phyloP scores from a whole-genome alignment of 1,139 yeast genomes.

The Saccharomyces hybrid region DNA sequence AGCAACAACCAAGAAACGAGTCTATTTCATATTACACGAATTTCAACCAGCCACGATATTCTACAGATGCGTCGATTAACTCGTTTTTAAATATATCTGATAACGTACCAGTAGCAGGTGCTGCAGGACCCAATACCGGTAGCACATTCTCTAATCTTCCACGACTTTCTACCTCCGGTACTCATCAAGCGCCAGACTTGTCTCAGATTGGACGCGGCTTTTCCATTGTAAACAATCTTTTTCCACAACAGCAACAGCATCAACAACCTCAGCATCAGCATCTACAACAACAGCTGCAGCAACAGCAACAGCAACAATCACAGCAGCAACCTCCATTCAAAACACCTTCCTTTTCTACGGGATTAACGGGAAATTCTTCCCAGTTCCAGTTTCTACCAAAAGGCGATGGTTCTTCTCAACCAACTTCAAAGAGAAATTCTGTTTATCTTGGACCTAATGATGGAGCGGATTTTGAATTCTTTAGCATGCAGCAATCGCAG shows the following conservation, averaged over 20 bases:
- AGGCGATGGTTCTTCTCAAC: constrained; percentile 10
- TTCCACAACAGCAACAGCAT: constrained; percentile 14
- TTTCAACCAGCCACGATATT: constrained; percentile 23
- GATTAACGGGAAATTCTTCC: not conserved
- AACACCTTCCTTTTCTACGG: constrained; percentile 4
- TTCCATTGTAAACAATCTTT: constrained; percentile 32
- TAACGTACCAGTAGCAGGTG: constrained; percentile 7
- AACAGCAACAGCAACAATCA: constrained; percentile 8
- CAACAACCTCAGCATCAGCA: constrained; percentile 11
- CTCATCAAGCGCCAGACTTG: constrained; percentile 13
- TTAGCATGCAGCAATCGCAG: constrained; percentile 10
- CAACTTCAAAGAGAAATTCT: constrained; percentile 21
- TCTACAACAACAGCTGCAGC: too few species aligned
- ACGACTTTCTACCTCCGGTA: constrained; percentile 1
- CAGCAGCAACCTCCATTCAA: constrained; percentile 8
- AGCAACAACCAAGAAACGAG: constrained; percentile 12
- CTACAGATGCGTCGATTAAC: constrained; percentile 22
- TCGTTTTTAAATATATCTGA: constrained; percentile 18
- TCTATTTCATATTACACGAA: constrained; percentile 26
- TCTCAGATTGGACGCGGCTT: constrained; percentile 32
- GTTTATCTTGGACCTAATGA: constrained; percentile 18
- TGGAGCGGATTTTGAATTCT: constrained; percentile 19
- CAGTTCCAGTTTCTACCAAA: not conserved
- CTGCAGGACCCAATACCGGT: constrained; percentile 19
- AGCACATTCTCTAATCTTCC: not conserved